Conservation (phyloP, 352 stramenopile genomes). For the Pilasporangium apinafurcum region DNA sequence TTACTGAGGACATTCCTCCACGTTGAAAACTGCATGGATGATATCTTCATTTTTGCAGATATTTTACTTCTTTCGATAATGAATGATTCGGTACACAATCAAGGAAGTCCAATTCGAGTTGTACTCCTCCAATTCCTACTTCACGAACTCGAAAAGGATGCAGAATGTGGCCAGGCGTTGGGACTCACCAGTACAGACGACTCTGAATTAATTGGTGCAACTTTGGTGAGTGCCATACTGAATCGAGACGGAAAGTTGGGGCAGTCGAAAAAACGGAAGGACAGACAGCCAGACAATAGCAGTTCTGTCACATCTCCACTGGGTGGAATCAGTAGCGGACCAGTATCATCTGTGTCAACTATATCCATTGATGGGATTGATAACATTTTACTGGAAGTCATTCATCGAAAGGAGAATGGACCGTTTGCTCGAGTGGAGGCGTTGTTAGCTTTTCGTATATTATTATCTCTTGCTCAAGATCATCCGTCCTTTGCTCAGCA, state of each 20-base stretch:
- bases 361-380: conserved; percentile 28
- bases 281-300: conserved; percentile 17
- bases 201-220: conserved; percentile 14
- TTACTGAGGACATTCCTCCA: conserved; percentile 38
- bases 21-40: conserved; percentile 53
- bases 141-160: conserved; percentile 46
- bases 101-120: conserved; percentile 22
- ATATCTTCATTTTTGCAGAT: conserved; percentile 33
- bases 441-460: conserved; percentile 34
- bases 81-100: conserved; percentile 16
- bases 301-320: conserved; percentile 1
- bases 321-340: neutral
- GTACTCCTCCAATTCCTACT: conserved; percentile 47
- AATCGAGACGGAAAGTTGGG: no score
- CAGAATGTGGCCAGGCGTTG: neutral
- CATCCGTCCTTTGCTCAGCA: conserved; percentile 41
- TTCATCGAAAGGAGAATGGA: conserved; percentile 21
- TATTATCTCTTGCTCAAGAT: conserved; percentile 54
- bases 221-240: conserved; percentile 37
- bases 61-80: conserved; percentile 46
- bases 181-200: neutral
- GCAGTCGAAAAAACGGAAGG: conserved; percentile 34
- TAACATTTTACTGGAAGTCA: conserved; percentile 45
- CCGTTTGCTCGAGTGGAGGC: conserved; percentile 29
- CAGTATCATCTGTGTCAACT: neutral